A percentile compares a stretch with the other conserved stretches of the same genome.
Conservation (phyloP, 352 stramenopile species). For the Phytophthora pini region DNA sequence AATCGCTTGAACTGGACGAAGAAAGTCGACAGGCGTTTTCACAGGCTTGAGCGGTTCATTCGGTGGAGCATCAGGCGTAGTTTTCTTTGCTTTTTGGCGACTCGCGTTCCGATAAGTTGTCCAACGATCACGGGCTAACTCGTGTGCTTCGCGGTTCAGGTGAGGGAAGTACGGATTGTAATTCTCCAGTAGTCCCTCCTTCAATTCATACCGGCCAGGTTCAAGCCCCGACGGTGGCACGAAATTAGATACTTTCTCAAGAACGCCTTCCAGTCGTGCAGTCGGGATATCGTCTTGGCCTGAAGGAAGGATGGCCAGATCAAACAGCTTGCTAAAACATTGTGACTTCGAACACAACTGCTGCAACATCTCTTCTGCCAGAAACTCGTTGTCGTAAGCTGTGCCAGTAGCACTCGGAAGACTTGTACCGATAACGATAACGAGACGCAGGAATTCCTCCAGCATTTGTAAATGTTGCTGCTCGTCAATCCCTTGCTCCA, state of each 20-base stretch:
- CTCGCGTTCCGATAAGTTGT: constrained; percentile 70
- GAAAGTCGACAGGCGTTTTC: constrained; percentile 49
- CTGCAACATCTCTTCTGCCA: constrained; percentile 87
- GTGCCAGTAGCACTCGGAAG: constrained; percentile 65
- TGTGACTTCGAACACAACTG: constrained; percentile 81
- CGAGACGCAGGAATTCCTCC: constrained; percentile 82
- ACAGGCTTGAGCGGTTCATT: constrained; percentile 54
- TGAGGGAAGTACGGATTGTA: constrained; percentile 91
- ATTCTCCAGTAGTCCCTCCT: constrained; percentile 69
- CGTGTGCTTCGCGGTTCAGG: constrained; percentile 84
- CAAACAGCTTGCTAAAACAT: constrained; percentile 83
- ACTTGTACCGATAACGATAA: constrained; percentile 82
- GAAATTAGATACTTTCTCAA: constrained; percentile 76
- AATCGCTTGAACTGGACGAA: constrained; percentile 64
- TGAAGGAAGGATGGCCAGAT: constrained; percentile 81
- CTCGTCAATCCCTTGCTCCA: constrained; percentile 72
- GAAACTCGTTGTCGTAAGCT: constrained; percentile 74
- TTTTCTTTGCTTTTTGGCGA: constrained; percentile 41
- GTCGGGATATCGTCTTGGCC: constrained; percentile 86
- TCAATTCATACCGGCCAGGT: constrained; percentile 81
- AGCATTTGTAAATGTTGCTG: constrained; percentile 80
- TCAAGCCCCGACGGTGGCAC: constrained; percentile 77
- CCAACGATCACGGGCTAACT: constrained; percentile 84
- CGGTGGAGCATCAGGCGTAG: constrained; percentile 16
- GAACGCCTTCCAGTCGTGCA: constrained; percentile 62